phyloP scores from a whole-genome alignment of 2,329 filamentous ascomycete genomes.

The Phoma herbarum region DNA sequence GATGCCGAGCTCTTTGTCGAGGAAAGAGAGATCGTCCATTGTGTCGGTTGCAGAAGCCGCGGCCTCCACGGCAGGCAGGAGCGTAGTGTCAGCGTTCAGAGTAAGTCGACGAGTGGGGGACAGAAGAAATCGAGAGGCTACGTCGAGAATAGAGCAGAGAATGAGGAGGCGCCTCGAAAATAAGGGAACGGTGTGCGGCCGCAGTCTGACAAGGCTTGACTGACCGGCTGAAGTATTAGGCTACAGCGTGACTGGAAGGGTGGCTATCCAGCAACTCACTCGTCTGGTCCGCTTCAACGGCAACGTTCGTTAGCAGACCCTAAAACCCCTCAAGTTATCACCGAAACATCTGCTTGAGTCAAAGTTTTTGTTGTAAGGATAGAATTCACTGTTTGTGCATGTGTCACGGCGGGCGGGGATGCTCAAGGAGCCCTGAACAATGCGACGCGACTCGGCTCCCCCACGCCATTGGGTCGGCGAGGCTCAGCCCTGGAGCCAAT shows the following conservation, averaged over 20 bases:
- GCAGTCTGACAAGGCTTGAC: conserved; percentile 24
- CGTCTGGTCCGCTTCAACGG: not conserved
- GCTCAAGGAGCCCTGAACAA: conserved; percentile 18
- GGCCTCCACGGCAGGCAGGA: conserved; percentile 3
- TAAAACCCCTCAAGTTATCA: not conserved
- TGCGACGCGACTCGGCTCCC: conserved; percentile 11
- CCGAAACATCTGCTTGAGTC: not conserved
- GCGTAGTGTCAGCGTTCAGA: conserved; percentile 6
- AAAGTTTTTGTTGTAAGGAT: not conserved
- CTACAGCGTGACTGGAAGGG: conserved; percentile 24
- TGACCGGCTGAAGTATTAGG: conserved; percentile 26
- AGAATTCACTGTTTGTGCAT: conserved; percentile 4
- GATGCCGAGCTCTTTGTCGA: conserved; percentile 21
- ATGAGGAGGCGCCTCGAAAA: not conserved
- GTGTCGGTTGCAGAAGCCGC: conserved; percentile 14
- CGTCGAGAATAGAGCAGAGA: not conserved
- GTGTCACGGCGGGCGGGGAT: conserved; percentile 23
- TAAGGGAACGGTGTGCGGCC: conserved; percentile 10
- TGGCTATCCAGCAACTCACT: conserved; percentile 4
- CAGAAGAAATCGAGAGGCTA: not conserved
- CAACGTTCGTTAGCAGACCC: not conserved
- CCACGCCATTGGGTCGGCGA: conserved; percentile 22
- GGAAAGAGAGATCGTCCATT: conserved; percentile 39
- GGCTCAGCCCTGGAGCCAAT: conserved; percentile 12
- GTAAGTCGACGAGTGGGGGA: not conserved